Evolutionary conservation across 202 grass and related monocot genomes (phyloP).

Genomic region (Alloteropsis angusta): DNA sequence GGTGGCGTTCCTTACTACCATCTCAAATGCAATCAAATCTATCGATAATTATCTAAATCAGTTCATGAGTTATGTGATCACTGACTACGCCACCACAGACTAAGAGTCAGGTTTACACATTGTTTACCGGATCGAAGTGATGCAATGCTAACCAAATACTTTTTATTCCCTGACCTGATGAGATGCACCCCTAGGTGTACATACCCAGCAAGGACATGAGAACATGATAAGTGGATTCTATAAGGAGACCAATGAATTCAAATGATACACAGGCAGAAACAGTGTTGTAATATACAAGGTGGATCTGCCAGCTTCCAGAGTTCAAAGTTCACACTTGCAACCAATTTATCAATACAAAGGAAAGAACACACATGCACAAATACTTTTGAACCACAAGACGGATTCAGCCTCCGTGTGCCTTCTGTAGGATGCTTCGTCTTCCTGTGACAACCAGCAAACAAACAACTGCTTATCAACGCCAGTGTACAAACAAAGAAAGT

Average conservation of each 20-base stretch:
- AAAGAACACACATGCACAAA: conserved; percentile 18
- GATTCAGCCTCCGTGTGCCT: background rate
- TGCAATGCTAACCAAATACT: background rate
- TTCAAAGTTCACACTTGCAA: conserved; percentile 5
- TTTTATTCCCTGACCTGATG: background rate
- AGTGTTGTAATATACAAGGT: conserved; percentile 16
- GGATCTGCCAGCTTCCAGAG: background rate
- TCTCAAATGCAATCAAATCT: no score
- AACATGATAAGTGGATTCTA: background rate
- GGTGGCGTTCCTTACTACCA: no score
- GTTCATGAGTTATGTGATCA: no score
- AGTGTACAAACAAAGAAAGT: background rate
- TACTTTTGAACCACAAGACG: background rate
- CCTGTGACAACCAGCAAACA: background rate
- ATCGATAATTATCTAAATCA: no score
- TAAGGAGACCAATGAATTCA: background rate
- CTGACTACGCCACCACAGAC: background rate
- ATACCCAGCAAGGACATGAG: background rate
- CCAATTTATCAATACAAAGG: background rate
- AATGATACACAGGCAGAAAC: background rate
- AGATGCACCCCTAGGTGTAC: no score
- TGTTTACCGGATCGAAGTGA: background rate
- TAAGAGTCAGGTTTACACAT: background rate
- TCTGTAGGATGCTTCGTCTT: background rate
- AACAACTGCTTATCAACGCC: background rate